A percentile compares a stretch with the other conserved stretches of the same genome.
phyloP scores from a whole-genome alignment of 169 alveolate species.

The Plasmodium berghei region DNA sequence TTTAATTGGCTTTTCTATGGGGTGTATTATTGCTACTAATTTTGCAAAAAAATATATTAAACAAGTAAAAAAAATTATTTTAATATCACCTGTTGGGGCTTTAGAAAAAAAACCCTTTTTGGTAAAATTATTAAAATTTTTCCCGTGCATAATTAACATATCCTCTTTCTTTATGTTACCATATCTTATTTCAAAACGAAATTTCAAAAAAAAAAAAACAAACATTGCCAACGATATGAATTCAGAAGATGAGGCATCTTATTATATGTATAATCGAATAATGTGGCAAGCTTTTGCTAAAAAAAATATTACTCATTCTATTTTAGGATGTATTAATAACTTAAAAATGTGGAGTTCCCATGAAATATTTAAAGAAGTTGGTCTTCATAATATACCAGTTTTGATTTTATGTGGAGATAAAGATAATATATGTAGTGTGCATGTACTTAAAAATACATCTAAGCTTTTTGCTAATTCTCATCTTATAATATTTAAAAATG shows the following conservation, averaged over 20 bases:
- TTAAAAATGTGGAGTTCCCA: conserved; percentile 85
- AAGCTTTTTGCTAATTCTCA: conserved; percentile 62
- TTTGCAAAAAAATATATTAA: conserved; percentile 84
- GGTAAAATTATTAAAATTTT: conserved; percentile 64
- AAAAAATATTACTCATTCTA: conserved; percentile 77
- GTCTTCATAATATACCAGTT: conserved; percentile 48
- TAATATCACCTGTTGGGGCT: conserved; percentile 87
- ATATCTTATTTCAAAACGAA: conserved; percentile 56
- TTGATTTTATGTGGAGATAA: conserved; percentile 64
- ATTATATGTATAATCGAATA: conserved; percentile 78
- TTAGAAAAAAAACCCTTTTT: conserved; percentile 80
- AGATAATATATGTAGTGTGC: conserved; percentile 57
- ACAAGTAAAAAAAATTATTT: conserved; percentile 80
- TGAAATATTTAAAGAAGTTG: conserved; percentile 81
- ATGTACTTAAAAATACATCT: conserved; percentile 56
- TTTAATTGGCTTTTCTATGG: conserved; percentile 87
- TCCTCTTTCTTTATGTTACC: conserved; percentile 73
- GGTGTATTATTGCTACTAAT: conserved; percentile 82
- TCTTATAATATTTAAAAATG: conserved; percentile 64
- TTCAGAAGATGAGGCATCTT: conserved; percentile 30
- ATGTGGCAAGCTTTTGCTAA: conserved; percentile 85
- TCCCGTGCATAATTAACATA: conserved; percentile 80
- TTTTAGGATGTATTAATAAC: conserved; percentile 83
- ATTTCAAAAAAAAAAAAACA: conserved; percentile 14
- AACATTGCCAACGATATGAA: conserved; percentile 8